Base-by-base conservation (phyloP, 352 stramenopile species). In the Globisporangium barbulae region DNA sequence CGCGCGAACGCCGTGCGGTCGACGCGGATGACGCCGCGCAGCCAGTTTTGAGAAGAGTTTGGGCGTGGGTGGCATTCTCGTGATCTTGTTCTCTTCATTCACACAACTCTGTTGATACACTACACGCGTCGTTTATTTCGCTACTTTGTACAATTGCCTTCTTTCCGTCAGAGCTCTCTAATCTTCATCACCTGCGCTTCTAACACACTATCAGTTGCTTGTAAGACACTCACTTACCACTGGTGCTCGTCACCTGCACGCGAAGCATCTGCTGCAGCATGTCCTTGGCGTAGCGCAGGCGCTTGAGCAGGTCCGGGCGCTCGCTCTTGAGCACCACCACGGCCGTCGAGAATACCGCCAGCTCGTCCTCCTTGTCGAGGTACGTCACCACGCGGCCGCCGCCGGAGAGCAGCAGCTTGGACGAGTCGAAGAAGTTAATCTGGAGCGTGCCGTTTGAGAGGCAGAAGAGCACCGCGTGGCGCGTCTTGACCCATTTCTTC, bases 401-500 rank as follows among this genome's bases (percentile, higher is more conserved):
- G 2, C 85, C 70, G 1, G 93, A 97, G 42, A 99, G 76, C 48
- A 99, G 71, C 5, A 99, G 82, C 71, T 99, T 97, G 13, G 97
- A 98, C 47, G 91, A 75, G 73, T 99, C 97, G 62, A 98, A 98
- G 69, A 99, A 99, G 44, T 98, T 93, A 53, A 97, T 92, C 75
- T 98, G 92, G 41, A 98, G 89, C 33, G 94, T 98, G 57, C 94
- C 79, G 76, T 99, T 98, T 25, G 94, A 98, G 31, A 99, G 75
- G 55, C 97, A 92, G 71, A 99, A 99, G 5, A 99, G 83, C 70
- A 99, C 97, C 2, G 97, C 97, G 68, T 99, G 96, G 49, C 96
- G 96, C 25, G 97, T 99, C 61, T 97, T 97, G 67, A 99, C 86
- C 97, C 96, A 99, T 73, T 99, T 99, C 70, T 98, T 98, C 47